Evolutionary conservation across 768 basidiomycete genomes (phyloP), one percentile per base, ranked within the genome.

Genomic region (Suillus americanus): DNA sequence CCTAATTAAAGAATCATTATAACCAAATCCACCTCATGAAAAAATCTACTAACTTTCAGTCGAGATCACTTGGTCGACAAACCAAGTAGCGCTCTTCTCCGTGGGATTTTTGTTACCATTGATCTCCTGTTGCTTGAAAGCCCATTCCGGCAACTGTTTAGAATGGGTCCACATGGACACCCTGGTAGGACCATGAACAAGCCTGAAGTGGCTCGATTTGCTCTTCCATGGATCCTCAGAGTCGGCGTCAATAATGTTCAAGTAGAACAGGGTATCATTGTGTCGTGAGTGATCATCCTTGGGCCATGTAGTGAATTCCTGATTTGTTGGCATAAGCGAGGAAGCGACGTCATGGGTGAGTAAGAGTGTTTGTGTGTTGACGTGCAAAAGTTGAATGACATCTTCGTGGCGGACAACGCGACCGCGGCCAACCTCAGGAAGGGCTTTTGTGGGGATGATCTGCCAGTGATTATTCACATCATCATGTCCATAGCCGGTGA

Each of bases 311-410:
- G 97, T 99, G 77, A 99, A 95, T 76, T 99, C 97, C 74, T 98
- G 95, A 75, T 99, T 99, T 56, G 97, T 99, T 18, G 97, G 90
- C 90, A 94, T 96, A 57, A 95, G 85, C 5, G 97, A 93, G 1
- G 94, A 97, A 0, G 97, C 97, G 64, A 99, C 97, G 75, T 99
- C 97, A 71, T 99, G 97, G 3, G 96, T 97, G 51, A 99, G 79
- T 54, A 99, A 88, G 64, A 88, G 77, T 1, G 88, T 86, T 66
- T 96, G 81, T 12, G 96, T 97, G 74, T 86, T 86, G 73, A 94
- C 85, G 71, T 99, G 97, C 28, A 95, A 81, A 23, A 99, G 85
- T 71, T 94, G 95, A 68, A 99, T 83, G 61, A 93, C 77, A 75
- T 99, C 97, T 65, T 91, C 85, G 66, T 98, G 89, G 54, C 93